Base-by-base conservation (phyloP, 164 flowering plant species). In the Vitis rupestris region DNA sequence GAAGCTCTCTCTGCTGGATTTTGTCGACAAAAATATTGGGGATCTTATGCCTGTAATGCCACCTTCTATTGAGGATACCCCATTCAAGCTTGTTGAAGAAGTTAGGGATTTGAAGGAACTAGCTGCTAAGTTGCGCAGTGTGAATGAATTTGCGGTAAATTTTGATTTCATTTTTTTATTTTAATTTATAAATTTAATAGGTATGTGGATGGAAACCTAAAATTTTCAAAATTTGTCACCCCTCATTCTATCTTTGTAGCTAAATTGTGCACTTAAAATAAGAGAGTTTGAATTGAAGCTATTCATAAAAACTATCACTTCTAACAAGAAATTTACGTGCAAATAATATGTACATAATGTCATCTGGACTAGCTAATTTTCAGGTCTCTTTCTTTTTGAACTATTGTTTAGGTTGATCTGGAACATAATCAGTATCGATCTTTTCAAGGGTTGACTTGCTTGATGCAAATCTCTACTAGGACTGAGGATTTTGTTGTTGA, bases 401-500 rank as follows among this genome's bases (percentile, higher is more conserved):
- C 66, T 70, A 9, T 70, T 60, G 11, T 78, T 9, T 72, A 91
- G 98, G 95, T 93, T 81, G 99, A 96, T 77, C 78, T 96, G 88
- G 99, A 96, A 79, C 98, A 96, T 72, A 93, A 96, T 74, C 96
- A 89, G 17, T 96, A 93, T 77, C 86, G 99, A 48, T 88, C 97
- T 65, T 96, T 93, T 76, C 98, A 93, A 89, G 99, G 99, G 15
- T 23, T 96, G 80, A 96, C 99, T 62, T 93, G 98, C 86, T 81
- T 96, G 88, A 96, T 96, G 94, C 98, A 96, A 86, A 92, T 96
- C 65, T 96, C 99, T 47, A 96, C 99, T 55, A 85, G 99, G 83
- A 83, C 86, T 6, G 99, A 96, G 75, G 99, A 96, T 86, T 96
- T 84, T 82, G 77, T 93, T 64, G 79, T 96, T 4, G 99, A 96